Evolutionary conservation across 2,329 filamentous ascomycete genomes (phyloP), one percentile per base, ranked within the genome.

Genomic region (Claviceps africana): DNA sequence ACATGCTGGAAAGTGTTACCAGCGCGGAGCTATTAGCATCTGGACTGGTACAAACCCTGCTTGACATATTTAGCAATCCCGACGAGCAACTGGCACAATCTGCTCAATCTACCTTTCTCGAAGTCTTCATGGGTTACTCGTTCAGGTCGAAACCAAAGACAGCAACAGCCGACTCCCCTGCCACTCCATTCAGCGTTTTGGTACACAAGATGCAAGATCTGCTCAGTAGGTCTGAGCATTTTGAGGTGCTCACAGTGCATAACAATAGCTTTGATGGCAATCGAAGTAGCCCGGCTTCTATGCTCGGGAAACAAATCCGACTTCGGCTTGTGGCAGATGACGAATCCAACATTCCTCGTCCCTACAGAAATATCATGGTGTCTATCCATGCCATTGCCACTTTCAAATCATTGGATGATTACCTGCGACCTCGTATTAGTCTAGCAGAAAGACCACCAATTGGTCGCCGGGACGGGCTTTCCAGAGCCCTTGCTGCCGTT

Each of bases 321-420:
- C 77, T 98, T 45, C 90, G 88, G 60, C 75, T 98, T 35, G 79
- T 90, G 39, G 91, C 93, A 1, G 90, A 95, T 58, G 90, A 94
- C 1, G 85, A 90, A 47, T 91, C 89, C 0, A 87, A 93, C 48
- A 93, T 98, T 54, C 93, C 93, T 19, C 78, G 83, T 37, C 76
- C 85, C 0, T 97, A 95, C 64, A 81, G 87, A 22, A 95, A 91
- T 59, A 94, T 98, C 56, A 96, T 96, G 85, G 93, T 98, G 1
- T 95, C 89, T 0, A 98, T 98, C 53, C 93, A 98, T 65, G 93
- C 93, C 17, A 97, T 98, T 62, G 91, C 93, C 2, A 97, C 90
- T 0, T 97, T 98, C 73, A 97, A 96, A 66, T 87, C 91, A 0
- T 72, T 98, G 25, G 93, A 97, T 63, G 93, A 98, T 64, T 98